A percentile compares a stretch with the other conserved stretches of the same genome.
phyloP scores from a whole-genome alignment of 495 filamentous ascomycete species.

The Penicillium verhagenii region DNA sequence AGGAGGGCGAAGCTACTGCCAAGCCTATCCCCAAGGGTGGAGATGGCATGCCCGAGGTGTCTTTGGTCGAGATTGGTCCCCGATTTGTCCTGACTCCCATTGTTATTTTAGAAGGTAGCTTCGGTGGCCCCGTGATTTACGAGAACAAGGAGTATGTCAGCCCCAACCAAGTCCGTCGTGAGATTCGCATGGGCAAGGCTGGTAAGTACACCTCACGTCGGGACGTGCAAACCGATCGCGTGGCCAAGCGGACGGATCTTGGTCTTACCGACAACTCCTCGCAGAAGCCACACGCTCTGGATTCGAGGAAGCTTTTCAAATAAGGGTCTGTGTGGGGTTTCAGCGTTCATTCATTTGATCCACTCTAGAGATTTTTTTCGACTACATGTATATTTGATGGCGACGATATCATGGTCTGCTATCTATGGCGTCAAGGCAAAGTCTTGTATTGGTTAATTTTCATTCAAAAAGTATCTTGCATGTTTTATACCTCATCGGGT shows the following conservation, averaged over 20 bases:
- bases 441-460: slow-evolving; percentile 25
- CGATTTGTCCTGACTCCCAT: slow-evolving; percentile 95
- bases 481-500: slow-evolving; percentile 16
- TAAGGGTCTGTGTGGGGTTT: slow-evolving; percentile 35
- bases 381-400: slow-evolving; percentile 44
- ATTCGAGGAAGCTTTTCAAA: slow-evolving; percentile 78
- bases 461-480: slow-evolving; percentile 23
- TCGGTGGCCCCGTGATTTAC: slow-evolving; percentile 95
- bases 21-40: slow-evolving; percentile 37
- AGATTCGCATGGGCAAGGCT: slow-evolving; percentile 72
- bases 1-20: slow-evolving; percentile 31
- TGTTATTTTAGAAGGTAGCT: slow-evolving; percentile 90
- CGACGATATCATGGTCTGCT: slow-evolving; percentile 39
- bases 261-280: slow-evolving; percentile 67
- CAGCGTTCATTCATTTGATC: slow-evolving; percentile 28
- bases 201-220: slow-evolving; percentile 68
- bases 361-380: slow-evolving; percentile 23
- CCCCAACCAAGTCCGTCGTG: slow-evolving; percentile 88
- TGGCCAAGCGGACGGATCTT: slow-evolving; percentile 71
- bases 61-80: slow-evolving; percentile 89
- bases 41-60: slow-evolving; percentile 63
- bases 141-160: slow-evolving; percentile 98
- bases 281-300: slow-evolving; percentile 66
- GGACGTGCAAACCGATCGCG: slow-evolving; percentile 69
- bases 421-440: slow-evolving; percentile 41